phyloP scores from a whole-genome alignment of 257 asterid genomes.

The Oldenlandia corymbosa region DNA sequence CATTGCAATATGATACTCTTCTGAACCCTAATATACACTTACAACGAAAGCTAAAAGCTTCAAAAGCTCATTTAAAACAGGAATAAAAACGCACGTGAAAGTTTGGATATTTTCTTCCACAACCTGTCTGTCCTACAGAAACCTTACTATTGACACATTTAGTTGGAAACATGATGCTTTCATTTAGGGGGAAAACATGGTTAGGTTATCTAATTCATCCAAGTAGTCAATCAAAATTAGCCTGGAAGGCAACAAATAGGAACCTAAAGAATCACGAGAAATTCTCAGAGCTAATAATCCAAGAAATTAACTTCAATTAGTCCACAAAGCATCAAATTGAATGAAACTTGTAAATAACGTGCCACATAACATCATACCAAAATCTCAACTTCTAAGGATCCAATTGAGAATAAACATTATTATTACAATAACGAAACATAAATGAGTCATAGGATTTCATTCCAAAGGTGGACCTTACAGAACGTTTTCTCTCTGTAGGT shows the following conservation, averaged over 20 bases:
- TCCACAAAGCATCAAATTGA: constrained; percentile 5
- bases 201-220: background rate
- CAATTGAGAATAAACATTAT: constrained; percentile 14
- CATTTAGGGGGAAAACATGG: background rate
- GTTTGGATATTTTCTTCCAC: background rate
- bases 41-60: background rate
- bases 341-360: background rate
- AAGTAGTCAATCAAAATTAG: background rate
- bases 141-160: background rate
- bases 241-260: background rate
- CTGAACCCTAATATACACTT: background rate
- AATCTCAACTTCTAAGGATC: constrained; percentile 5
- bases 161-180: background rate
- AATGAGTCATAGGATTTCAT: background rate
- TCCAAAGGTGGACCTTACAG: constrained; percentile 7
- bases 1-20: background rate
- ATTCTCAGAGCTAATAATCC: background rate
- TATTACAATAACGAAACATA: constrained; percentile 3
- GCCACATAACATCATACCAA: constrained; percentile 7
- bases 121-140: background rate
- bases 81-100: background rate
- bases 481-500: background rate
- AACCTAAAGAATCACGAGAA: background rate
- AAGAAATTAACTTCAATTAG: constrained; percentile 1
- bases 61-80: background rate